These are phyloP conservation scores for Phaeoacremonium minimum DNA, from an alignment of 2,329 filamentous ascomycete genomes.

Conservation along the genomic window DNA sequence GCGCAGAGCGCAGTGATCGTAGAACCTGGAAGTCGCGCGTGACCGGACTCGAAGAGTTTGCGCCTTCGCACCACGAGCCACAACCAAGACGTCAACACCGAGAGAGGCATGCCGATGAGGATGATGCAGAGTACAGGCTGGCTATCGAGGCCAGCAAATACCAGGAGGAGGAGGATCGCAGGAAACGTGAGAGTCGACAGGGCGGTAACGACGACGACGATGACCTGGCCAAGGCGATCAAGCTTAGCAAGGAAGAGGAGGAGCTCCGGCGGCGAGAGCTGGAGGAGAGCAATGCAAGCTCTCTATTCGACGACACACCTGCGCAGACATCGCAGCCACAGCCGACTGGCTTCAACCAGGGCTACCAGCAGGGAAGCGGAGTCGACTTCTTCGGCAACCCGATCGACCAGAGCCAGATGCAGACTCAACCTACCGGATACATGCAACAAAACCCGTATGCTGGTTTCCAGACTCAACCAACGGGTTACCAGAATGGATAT, in stretches of 20 bases:
- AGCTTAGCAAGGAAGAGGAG: constrained; percentile 91
- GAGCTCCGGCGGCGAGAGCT: constrained; percentile 82
- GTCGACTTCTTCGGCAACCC: constrained; percentile 98
- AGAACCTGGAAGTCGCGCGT: constrained; percentile 97
- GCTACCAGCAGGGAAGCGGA: constrained; percentile 92
- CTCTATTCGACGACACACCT: constrained; percentile 82
- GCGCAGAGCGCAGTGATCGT: constrained; percentile 83
- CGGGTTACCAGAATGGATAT: constrained; percentile 60
- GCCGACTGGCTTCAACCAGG: constrained; percentile 89
- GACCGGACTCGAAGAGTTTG: constrained; percentile 83
- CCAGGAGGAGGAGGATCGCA: constrained; percentile 86
- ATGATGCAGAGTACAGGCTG: constrained; percentile 85
- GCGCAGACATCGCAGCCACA: constrained; percentile 62
- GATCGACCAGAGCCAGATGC: constrained; percentile 71
- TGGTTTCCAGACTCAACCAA: constrained; percentile 43
- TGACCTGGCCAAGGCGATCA: constrained; percentile 90
- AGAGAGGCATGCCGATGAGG: constrained; percentile 62
- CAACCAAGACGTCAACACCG: constrained; percentile 44
- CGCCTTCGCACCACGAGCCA: constrained; percentile 36
- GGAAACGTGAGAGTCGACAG: constrained; percentile 63
- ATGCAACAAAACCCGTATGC: constrained; percentile 51
- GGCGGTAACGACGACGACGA: constrained; percentile 63
- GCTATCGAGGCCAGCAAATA: constrained; percentile 93
- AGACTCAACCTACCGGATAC: constrained; percentile 77
- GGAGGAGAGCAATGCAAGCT: constrained; percentile 77